Evolutionary conservation across 2,329 filamentous ascomycete genomes (phyloP), one percentile per base, ranked within the genome.

Genomic region (Incumbomyces delicatus): DNA sequence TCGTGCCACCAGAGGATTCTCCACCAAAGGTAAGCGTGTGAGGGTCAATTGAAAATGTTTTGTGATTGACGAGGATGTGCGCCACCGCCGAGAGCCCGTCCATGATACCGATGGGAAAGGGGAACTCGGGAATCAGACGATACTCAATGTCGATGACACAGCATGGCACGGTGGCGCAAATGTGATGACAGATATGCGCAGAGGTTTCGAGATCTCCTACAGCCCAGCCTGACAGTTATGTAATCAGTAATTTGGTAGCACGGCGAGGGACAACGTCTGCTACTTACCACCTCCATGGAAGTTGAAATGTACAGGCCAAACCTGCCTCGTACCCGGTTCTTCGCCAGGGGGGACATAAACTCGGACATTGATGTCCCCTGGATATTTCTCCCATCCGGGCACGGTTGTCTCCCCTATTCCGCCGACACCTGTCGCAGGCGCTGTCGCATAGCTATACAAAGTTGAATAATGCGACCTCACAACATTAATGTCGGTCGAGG

Each of bases 281-380:
- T 16, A 46, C 34, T 37, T 54, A 55, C 54, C 54, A 46, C 55
- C 55, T 22, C 55, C 55, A 32, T 57, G 55, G 43, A 57, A 57
- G 44, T 57, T 56, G 46, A 57, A 55, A 47, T 57, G 55, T 35
- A 52, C 53, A 8, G 55, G 55, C 55, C 55, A 57, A n/a, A 54
- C 50, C 42, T 56, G 54, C 44, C 55, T 49, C 16, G 46, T 40
- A 14, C 51, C 50, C 14, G 49, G 50, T 45, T 55, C 53, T 49
- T 57, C 55, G n/a, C 54, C 54, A 1, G 54, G 53, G 2, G 54
- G 54, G 20, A 57, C 54, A 39, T 56, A 57, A n/a, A 57, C 55
- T 22, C 55, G 46, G 13, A 57, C 52, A 39, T 50, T 53, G 40
- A 57, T 50, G 8, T 57, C 55, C 16, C 51, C 54, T 14, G 53